phyloP scores from a whole-genome alignment of 495 filamentous ascomycete genomes.

The Penicillium desertorum region DNA sequence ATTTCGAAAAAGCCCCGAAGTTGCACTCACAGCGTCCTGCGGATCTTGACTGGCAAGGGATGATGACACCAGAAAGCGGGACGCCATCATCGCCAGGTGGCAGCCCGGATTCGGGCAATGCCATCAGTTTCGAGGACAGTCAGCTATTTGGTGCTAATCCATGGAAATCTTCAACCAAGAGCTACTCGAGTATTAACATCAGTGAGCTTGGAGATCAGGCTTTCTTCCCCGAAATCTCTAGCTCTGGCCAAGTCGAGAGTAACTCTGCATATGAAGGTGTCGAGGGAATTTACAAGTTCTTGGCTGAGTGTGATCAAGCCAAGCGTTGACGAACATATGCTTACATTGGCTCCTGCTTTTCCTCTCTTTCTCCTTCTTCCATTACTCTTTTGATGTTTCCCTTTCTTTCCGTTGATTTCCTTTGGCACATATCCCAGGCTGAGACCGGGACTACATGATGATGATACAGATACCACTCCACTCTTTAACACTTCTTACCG shows the following conservation, averaged over 20 bases:
- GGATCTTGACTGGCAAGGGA: conserved; percentile 54
- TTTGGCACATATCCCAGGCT: conserved; percentile 13
- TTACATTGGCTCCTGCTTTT: not conserved
- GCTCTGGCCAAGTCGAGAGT: conserved; percentile 37
- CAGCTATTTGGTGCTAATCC: conserved; percentile 50
- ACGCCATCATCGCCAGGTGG: conserved; percentile 28
- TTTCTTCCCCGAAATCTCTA: conserved; percentile 41
- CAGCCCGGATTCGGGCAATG: conserved; percentile 25
- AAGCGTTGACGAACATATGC: conserved; percentile 18
- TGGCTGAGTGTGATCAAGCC: conserved; percentile 79
- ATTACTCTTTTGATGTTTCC: not conserved
- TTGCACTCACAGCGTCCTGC: conserved; percentile 29
- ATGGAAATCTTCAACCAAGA: conserved; percentile 46
- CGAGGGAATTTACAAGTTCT: conserved; percentile 82
- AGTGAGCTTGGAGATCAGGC: conserved; percentile 52
- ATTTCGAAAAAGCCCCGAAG: conserved; percentile 30
- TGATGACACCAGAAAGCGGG: conserved; percentile 50
- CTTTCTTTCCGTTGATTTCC: not conserved
- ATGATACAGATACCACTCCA: conserved; percentile 32
- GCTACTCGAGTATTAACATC: conserved; percentile 53
- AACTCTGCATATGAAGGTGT: conserved; percentile 70
- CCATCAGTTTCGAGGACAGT: conserved; percentile 48
- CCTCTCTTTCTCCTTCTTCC: not conserved
- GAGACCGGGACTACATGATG: conserved; percentile 14
- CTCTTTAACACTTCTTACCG: conserved; percentile 20